phyloP scores from a whole-genome alignment of 139 green algal species.

The Coccomyxa sp. region DNA sequence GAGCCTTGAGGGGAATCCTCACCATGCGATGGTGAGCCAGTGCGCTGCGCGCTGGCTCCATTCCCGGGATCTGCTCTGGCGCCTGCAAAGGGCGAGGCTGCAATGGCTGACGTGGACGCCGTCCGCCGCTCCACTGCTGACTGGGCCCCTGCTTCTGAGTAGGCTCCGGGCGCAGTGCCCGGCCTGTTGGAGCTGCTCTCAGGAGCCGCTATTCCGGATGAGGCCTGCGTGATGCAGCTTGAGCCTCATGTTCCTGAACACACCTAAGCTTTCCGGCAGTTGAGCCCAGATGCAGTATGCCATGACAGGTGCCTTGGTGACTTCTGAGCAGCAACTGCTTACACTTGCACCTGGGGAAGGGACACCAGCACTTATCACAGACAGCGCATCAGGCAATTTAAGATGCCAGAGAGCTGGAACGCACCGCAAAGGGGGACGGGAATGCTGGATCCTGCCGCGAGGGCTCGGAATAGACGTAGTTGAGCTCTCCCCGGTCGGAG shows the following conservation, averaged over 20 bases:
- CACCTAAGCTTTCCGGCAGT: too few species aligned
- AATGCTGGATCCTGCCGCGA: neutral
- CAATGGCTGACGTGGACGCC: neutral
- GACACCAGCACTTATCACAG: neutral
- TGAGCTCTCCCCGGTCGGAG: neutral
- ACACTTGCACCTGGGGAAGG: neutral
- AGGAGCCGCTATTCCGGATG: too few species aligned
- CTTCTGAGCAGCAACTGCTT: too few species aligned
- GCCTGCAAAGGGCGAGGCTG: neutral
- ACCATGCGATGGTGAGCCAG: too few species aligned
- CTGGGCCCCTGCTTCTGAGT: neutral
- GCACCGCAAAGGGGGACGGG: neutral
- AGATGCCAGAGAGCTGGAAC: neutral
- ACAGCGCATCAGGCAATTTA: neutral
- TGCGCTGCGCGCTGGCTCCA: neutral
- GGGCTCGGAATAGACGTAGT: neutral
- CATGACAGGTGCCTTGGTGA: too few species aligned
- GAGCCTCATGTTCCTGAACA: too few species aligned
- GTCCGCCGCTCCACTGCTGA: neutral
- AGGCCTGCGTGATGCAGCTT: too few species aligned
- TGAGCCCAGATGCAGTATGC: too few species aligned
- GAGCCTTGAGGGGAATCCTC: too few species aligned
- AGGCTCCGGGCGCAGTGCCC: neutral
- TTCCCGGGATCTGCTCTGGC: neutral
- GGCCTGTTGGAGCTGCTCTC: too few species aligned